Evolutionary conservation across 176 grass and related monocot species (phyloP).

Genomic region (Triticum monococcum): DNA sequence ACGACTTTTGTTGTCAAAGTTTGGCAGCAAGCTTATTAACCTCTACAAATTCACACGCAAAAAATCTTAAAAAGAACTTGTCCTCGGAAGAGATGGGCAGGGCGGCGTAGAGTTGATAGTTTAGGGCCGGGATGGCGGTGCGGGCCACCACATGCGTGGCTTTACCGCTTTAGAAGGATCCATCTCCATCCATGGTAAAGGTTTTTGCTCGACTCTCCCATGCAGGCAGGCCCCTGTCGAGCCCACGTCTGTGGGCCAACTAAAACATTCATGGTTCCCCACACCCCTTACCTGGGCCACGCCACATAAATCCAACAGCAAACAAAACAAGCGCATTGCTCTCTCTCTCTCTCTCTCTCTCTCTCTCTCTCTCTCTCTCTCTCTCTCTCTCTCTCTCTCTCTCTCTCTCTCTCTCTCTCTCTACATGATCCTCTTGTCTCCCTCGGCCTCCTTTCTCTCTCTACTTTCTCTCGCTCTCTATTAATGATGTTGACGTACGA

Average conservation of each 20-base stretch:
- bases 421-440: constrained; percentile 11
- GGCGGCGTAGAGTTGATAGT: not conserved
- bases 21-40: too few relatives aligned
- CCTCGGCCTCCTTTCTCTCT: not conserved
- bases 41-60: too few relatives aligned
- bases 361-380: not conserved
- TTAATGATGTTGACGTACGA: not conserved
- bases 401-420: not conserved
- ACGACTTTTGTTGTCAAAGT: too few relatives aligned
- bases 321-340: constrained; percentile 8
- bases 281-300: constrained; percentile 40
- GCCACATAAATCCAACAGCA: constrained; percentile 48
- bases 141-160: constrained; percentile 38
- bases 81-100: not conserved
- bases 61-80: too few relatives aligned
- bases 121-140: not conserved
- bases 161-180: constrained; percentile 64
- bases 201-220: not conserved
- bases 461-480: not conserved
- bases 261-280: constrained; percentile 16
- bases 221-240: not conserved
- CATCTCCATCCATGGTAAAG: constrained; percentile 69
- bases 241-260: constrained; percentile 47
- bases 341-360: not conserved
- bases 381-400: not conserved